phyloP scores from a whole-genome alignment of 2,329 filamentous ascomycete genomes.

The Periconia digitata region DNA sequence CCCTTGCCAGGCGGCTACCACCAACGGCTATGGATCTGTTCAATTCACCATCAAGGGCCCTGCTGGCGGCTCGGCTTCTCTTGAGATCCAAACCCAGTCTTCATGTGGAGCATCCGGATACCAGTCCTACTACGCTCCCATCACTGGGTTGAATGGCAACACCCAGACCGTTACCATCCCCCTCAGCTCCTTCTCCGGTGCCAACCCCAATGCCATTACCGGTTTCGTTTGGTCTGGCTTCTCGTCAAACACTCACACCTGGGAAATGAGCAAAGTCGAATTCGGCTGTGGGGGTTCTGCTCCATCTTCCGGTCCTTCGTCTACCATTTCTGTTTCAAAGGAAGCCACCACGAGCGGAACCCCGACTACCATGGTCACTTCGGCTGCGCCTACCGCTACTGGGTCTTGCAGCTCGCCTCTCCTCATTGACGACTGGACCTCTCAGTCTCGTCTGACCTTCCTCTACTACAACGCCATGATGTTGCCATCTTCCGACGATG shows the following conservation, averaged over 20 bases:
- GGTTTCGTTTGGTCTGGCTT: slow-evolving; percentile 50
- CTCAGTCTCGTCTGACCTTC: slow-evolving; percentile 63
- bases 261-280: slow-evolving; percentile 54
- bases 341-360: slow-evolving; percentile 8
- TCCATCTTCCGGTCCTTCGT: slow-evolving; percentile 2
- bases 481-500: slow-evolving; percentile 59
- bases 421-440: slow-evolving; percentile 62
- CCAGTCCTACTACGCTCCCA: slow-evolving; percentile 48
- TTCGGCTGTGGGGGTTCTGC: slow-evolving; percentile 45
- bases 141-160: slow-evolving; percentile 53
- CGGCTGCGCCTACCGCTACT: slow-evolving; percentile 16
- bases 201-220: slow-evolving; percentile 53
- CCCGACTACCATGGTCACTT: slow-evolving; percentile 19
- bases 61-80: slow-evolving; percentile 41
- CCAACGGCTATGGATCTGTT: slow-evolving; percentile 51
- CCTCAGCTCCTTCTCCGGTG: slow-evolving; percentile 52
- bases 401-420: slow-evolving; percentile 49
- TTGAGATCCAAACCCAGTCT: slow-evolving; percentile 54
- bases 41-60: slow-evolving; percentile 53
- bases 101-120: slow-evolving; percentile 47
- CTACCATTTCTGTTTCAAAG: slow-evolving; percentile 3
- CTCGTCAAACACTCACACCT: slow-evolving; percentile 41
- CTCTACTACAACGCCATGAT: slow-evolving; percentile 62
- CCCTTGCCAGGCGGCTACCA: slow-evolving; percentile 49
- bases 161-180: slow-evolving; percentile 56